These are phyloP conservation scores for Cercophora sp. DNA, from an alignment of 495 filamentous ascomycete species.

Conservation along the genomic window DNA sequence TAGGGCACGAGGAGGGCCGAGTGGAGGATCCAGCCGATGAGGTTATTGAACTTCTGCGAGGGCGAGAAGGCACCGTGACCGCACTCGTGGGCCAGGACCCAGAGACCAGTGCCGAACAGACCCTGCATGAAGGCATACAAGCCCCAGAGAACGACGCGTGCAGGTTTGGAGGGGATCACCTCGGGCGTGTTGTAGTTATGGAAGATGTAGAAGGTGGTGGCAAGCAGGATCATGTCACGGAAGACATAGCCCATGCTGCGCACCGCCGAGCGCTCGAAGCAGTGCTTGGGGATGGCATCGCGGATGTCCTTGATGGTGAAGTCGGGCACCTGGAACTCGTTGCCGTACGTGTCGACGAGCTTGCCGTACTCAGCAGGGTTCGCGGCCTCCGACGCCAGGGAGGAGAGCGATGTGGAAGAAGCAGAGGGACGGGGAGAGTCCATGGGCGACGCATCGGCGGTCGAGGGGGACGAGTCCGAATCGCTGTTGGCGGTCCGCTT, in stretches of 20 bases:
- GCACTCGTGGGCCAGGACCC: slow-evolving; percentile 86
- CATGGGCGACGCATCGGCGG: slow-evolving; percentile 58
- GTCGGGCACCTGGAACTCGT: slow-evolving; percentile 69
- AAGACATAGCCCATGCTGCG: slow-evolving; percentile 62
- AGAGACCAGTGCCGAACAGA: slow-evolving; percentile 72
- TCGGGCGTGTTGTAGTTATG: slow-evolving; percentile 59
- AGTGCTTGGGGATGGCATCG: slow-evolving; percentile 78
- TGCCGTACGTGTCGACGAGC: slow-evolving; percentile 69
- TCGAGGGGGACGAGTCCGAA: slow-evolving; percentile 56
- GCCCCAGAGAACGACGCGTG: slow-evolving; percentile 57
- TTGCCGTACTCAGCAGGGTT: slow-evolving; percentile 40
- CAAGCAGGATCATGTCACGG: slow-evolving; percentile 63
- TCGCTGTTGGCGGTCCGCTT: slow-evolving; percentile 39
- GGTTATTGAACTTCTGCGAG: slow-evolving; percentile 75
- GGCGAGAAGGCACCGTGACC: slow-evolving; percentile 84
- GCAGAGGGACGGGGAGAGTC: slow-evolving; percentile 71
- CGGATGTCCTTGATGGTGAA: slow-evolving; percentile 78
- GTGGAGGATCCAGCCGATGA: slow-evolving; percentile 81
- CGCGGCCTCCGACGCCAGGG: slow-evolving; percentile 63
- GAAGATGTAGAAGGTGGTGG: slow-evolving; percentile 62
- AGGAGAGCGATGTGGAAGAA: slow-evolving; percentile 88
- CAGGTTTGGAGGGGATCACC: slow-evolving; percentile 55
- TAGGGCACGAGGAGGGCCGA: slow-evolving; percentile 80
- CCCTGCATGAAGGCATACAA: slow-evolving; percentile 71
- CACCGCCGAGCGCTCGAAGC: slow-evolving; percentile 67